Evolutionary conservation across 345 rosid species (phyloP).

Genomic region (Mallotus nudiflorus): DNA sequence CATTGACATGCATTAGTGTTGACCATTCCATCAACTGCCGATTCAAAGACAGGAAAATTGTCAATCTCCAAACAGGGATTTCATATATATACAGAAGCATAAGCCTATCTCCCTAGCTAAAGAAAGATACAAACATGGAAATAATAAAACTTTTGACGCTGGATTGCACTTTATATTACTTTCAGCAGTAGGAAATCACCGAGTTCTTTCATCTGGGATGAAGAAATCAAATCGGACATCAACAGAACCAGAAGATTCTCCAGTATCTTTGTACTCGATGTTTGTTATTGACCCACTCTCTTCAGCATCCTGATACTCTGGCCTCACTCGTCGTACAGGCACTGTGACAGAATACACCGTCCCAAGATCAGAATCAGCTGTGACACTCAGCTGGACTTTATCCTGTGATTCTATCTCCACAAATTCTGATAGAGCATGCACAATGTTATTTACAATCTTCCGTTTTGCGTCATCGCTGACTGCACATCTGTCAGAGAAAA

Average conservation of each 20-base stretch:
- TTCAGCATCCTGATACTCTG: conserved; percentile 67
- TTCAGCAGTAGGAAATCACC: conserved; percentile 17
- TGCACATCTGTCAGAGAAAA: conserved; percentile 93
- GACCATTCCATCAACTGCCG: conserved; percentile 4
- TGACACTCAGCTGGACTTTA: conserved; percentile 85
- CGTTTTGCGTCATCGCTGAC: conserved; percentile 91
- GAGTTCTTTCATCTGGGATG: conserved; percentile 59
- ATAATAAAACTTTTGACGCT: conserved; percentile 5
- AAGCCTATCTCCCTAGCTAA: conserved; percentile 26
- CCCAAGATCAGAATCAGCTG: conserved; percentile 81
- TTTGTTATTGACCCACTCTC: conserved; percentile 68
- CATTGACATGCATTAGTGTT: neutral
- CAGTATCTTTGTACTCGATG: conserved; percentile 69
- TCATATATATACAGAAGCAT: conserved; percentile 47
- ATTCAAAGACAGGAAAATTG: conserved; percentile 19
- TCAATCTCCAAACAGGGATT: conserved; percentile 17
- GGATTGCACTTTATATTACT: conserved; percentile 13
- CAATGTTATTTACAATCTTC: conserved; percentile 78
- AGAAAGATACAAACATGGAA: conserved; percentile 25
- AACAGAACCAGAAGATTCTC: conserved; percentile 71
- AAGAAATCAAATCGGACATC: conserved; percentile 93
- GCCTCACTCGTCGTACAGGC: conserved; percentile 88
- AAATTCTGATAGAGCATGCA: conserved; percentile 76
- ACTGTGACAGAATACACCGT: conserved; percentile 92
- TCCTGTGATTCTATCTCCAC: conserved; percentile 97